A percentile compares a stretch with the other conserved stretches of the same genome.
phyloP scores from a whole-genome alignment of 2,329 filamentous ascomycete species.

The Neopestalotiopsis sp. region DNA sequence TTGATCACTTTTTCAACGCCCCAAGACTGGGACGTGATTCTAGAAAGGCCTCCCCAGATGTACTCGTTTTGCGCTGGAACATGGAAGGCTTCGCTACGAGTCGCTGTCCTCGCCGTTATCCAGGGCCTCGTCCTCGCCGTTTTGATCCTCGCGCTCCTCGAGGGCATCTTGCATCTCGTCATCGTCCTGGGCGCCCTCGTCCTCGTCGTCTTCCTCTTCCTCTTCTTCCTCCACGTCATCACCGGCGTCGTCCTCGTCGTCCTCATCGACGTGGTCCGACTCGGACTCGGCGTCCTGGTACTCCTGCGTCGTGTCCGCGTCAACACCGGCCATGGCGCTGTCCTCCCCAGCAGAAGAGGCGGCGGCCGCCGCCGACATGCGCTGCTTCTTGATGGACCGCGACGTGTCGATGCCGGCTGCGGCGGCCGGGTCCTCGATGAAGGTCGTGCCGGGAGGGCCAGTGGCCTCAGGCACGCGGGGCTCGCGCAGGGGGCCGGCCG shows the following conservation, averaged over 20 bases:
- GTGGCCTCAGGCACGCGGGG: slow-evolving; percentile 24
- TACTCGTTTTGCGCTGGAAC: too few relatives aligned
- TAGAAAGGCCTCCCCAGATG: too few relatives aligned
- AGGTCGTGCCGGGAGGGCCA: slow-evolving; percentile 20
- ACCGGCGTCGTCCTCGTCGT: slow-evolving; percentile 58
- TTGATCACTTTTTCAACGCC: too few relatives aligned
- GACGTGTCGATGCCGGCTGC: slow-evolving; percentile 29
- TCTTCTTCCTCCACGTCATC: slow-evolving; percentile 59
- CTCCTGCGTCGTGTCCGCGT: slow-evolving; percentile 39
- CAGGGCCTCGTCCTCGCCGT: slow-evolving; percentile 64
- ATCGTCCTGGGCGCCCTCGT: slow-evolving; percentile 49
- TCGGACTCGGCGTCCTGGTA: slow-evolving; percentile 46
- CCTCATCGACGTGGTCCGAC: slow-evolving; percentile 51
- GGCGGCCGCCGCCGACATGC: slow-evolving; percentile 24
- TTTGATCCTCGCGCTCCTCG: slow-evolving; percentile 39
- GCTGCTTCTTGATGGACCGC: slow-evolving; percentile 45
- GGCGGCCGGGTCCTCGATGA: slow-evolving; percentile 16
- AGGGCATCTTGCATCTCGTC: slow-evolving; percentile 46
- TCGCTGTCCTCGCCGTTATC: slow-evolving; percentile 67
- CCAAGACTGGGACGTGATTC: too few relatives aligned
- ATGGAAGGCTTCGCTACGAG: slow-evolving; percentile 32
- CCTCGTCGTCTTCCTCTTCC: slow-evolving; percentile 48
- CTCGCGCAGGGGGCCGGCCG: slow-evolving; percentile 32
- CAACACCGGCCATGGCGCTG: slow-evolving; percentile 55
- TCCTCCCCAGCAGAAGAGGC: slow-evolving; percentile 34